These are phyloP conservation scores for Orbilia quercus DNA, from an alignment of 2,329 filamentous ascomycete species.

Conservation along the genomic window DNA sequence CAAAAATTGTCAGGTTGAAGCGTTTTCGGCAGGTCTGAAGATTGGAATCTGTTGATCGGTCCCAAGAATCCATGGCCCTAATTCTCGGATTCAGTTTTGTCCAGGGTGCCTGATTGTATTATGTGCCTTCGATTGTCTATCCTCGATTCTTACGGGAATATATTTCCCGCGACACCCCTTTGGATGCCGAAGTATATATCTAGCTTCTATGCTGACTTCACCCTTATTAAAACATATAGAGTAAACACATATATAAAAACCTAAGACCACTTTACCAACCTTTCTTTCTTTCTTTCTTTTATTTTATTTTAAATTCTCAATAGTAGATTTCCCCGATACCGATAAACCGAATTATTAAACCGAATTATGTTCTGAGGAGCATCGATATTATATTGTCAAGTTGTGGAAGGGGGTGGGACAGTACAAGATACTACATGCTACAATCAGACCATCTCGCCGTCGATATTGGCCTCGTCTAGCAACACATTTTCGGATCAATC, in stretches of 20 bases:
- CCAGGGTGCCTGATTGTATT: not conserved
- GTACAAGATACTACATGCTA: not conserved
- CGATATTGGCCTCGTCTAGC: not conserved
- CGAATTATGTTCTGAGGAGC: constrained; percentile 20
- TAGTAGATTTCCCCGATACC: too few relatives aligned
- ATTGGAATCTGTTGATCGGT: constrained; percentile 32
- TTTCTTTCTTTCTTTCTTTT: too few relatives aligned
- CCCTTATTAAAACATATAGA: too few relatives aligned
- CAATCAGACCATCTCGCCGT: too few relatives aligned
- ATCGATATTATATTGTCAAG: not conserved
- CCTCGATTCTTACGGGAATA: not conserved
- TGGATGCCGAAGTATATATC: not conserved
- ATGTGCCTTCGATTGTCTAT: not conserved
- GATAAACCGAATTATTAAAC: too few relatives aligned
- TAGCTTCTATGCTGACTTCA: too few relatives aligned
- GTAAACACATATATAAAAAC: too few relatives aligned
- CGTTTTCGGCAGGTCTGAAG: constrained; percentile 26
- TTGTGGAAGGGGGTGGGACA: constrained; percentile 10
- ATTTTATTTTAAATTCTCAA: too few relatives aligned
- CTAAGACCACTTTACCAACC: too few relatives aligned
- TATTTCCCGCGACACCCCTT: constrained; percentile 19
- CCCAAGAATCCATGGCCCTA: constrained; percentile 19
- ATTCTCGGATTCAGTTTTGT: constrained; percentile 31
- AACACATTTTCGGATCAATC: constrained; percentile 22
- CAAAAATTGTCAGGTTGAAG: constrained; percentile 9